Base-by-base conservation (phyloP, 1,284 basidiomycete genomes). In the Rhodofomes roseus region DNA sequence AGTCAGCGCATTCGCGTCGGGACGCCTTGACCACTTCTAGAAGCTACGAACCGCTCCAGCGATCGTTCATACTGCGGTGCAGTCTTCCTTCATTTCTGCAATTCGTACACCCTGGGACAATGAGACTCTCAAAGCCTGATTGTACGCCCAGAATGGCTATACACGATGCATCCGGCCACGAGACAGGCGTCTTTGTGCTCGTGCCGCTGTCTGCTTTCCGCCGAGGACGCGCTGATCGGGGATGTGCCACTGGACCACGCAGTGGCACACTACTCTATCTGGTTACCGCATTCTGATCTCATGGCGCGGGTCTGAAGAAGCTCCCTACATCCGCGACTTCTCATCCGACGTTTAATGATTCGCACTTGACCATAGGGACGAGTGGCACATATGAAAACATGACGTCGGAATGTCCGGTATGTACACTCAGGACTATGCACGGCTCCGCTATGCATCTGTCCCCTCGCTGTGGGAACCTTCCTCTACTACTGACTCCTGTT, bases 51-150 rank as follows among this genome's bases (percentile, higher is more conserved):
- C 25, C 36, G 53, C 27, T 54, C 37, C n/a, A 20, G 39, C 22
- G 40, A 54, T 54, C 37, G 37, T 37, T 18, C 16, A 27, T 52
- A 52, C 25, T 31, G 22, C 39, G 53, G 27, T 14, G 23, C 22
- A 20, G 29, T 14, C 25, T 31, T 39, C 54, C 44, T 57, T 57
- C 56, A 57, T 57, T 40, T 57, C 56, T 57, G 44, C 22, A 50
- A 57, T 57, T 36, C 22, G 23, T 55, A 55, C 16, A 18, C 22
- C 56, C 29, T 11, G 14, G n/a, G 31, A 57, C 56, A 57, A 57
- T 57, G 56, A 31, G n/a, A n/a, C n/a, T 34, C n/a, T 14, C 14
- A 11, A 34, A 29, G 25, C 7, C 22, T 46, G 56, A 57, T 57
- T 57, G 46, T 57, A 31, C 37, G 40, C 54, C 54, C 54, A 55